A percentile compares a stretch with the other conserved stretches of the same genome.
These are phyloP conservation scores for Citrus australasica DNA, from an alignment of 345 rosid genomes.

Conservation along the genomic window DNA sequence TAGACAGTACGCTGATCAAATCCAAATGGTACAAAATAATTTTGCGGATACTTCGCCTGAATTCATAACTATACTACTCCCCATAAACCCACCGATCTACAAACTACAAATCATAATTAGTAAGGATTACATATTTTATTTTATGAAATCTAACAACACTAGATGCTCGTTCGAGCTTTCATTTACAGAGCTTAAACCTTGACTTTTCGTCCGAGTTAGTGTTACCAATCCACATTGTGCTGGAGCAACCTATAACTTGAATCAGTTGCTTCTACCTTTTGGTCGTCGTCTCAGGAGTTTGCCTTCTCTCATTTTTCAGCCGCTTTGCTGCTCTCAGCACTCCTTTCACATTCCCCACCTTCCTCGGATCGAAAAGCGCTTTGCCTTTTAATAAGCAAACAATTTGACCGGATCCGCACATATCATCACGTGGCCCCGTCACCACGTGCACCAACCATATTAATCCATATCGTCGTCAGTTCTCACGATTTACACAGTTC, in stretches of 20 bases:
- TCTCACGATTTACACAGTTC: slow-evolving; percentile 53
- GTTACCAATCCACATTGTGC: background rate
- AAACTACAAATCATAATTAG: too few relatives aligned
- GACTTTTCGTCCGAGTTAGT: too few relatives aligned
- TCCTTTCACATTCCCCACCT: background rate
- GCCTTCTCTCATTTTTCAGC: background rate
- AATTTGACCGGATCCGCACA: background rate
- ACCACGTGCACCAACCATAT: too few relatives aligned
- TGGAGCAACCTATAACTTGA: background rate
- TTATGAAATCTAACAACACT: too few relatives aligned
- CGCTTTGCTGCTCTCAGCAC: background rate
- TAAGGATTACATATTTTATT: too few relatives aligned
- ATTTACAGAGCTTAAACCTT: background rate
- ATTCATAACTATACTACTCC: too few relatives aligned
- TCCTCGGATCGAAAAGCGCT: background rate
- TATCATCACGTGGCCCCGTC: background rate
- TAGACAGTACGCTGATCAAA: background rate
- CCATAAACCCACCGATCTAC: too few relatives aligned
- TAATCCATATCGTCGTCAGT: background rate
- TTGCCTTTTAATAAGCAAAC: background rate
- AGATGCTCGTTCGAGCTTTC: too few relatives aligned
- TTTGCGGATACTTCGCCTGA: too few relatives aligned
- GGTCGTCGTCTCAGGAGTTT: background rate
- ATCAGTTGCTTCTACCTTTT: background rate
- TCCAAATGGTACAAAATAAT: too few relatives aligned